phyloP scores from a whole-genome alignment of 306 rosid species.

The Castanea mollissima region DNA sequence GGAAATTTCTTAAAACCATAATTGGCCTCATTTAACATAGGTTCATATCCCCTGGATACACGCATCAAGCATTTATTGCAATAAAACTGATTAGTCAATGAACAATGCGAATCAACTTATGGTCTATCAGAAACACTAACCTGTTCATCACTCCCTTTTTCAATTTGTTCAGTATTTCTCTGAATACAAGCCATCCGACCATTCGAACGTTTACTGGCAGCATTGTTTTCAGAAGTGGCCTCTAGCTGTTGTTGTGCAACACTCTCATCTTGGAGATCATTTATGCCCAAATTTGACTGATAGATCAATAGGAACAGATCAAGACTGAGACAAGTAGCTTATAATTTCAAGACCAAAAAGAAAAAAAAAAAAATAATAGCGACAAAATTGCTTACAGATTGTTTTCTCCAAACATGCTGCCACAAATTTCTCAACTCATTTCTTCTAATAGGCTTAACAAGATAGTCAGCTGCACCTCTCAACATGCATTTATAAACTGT shows the following conservation, averaged over 20 bases:
- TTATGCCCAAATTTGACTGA: conserved; percentile 47
- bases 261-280: conserved; percentile 57
- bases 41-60: conserved; percentile 3
- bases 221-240: conserved; percentile 77
- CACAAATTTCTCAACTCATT: conserved; percentile 90
- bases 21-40: not conserved
- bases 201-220: conserved; percentile 66
- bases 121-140: conserved; percentile 38
- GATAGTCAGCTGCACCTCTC: conserved; percentile 96
- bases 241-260: conserved; percentile 60
- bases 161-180: conserved; percentile 57
- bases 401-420: conserved; percentile 99
- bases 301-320: conserved; percentile 21
- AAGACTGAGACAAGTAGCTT: conserved; percentile 8
- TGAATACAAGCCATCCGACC: conserved; percentile 52
- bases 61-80: not conserved
- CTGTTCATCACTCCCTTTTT: conserved; percentile 93
- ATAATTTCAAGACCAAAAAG: not conserved
- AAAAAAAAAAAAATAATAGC: not conserved
- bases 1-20: conserved; percentile 23
- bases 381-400: conserved; percentile 51
- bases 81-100: not conserved
- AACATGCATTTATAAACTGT: conserved; percentile 90
- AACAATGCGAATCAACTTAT: not conserved
- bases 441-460: conserved; percentile 86